phyloP scores from a whole-genome alignment of 2,329 filamentous ascomycete species.

The Alternaria sp. region DNA sequence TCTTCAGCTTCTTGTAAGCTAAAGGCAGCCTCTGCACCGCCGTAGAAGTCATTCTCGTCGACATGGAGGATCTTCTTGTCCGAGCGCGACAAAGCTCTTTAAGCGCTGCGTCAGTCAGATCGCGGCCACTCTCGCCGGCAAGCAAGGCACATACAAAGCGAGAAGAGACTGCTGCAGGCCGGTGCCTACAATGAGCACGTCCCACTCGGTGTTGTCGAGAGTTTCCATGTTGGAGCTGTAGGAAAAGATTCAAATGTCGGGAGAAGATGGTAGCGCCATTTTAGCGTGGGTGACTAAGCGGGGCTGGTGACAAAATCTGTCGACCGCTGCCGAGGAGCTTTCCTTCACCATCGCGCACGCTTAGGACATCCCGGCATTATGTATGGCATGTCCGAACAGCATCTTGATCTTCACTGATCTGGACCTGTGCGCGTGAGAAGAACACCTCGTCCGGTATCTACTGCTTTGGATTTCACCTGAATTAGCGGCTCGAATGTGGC shows the following conservation, averaged over 20 bases:
- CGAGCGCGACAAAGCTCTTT: conserved; percentile 90
- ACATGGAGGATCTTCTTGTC: conserved; percentile 91
- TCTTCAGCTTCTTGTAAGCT: conserved; percentile 81
- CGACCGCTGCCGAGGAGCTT: conserved; percentile 16
- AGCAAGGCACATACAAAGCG: conserved; percentile 58
- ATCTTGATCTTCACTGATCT: conserved; percentile 56
- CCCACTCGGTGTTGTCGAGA: conserved; percentile 61
- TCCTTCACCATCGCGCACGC: conserved; percentile 47
- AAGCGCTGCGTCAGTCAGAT: conserved; percentile 76
- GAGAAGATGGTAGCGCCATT: conserved; percentile 32
- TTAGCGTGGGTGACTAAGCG: conserved; percentile 47
- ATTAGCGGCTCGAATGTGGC: conserved; percentile 62
- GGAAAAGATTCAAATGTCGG: conserved; percentile 26
- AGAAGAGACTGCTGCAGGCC: conserved; percentile 63
- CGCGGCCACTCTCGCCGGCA: conserved; percentile 46
- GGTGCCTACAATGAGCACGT: conserved; percentile 63
- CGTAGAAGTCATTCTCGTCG: conserved; percentile 89
- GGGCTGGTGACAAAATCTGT: conserved; percentile 34
- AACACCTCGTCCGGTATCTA: conserved; percentile 61
- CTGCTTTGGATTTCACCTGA: conserved; percentile 60
- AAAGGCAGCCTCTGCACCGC: conserved; percentile 83
- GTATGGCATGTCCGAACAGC: conserved; percentile 48
- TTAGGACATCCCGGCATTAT: conserved; percentile 43
- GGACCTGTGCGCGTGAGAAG: conserved; percentile 55
- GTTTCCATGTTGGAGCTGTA: conserved; percentile 55